A percentile compares a stretch with the other conserved stretches of the same genome.
These are phyloP conservation scores for Styphnolobium japonicum DNA, from an alignment of 306 rosid genomes.

Conservation along the genomic window DNA sequence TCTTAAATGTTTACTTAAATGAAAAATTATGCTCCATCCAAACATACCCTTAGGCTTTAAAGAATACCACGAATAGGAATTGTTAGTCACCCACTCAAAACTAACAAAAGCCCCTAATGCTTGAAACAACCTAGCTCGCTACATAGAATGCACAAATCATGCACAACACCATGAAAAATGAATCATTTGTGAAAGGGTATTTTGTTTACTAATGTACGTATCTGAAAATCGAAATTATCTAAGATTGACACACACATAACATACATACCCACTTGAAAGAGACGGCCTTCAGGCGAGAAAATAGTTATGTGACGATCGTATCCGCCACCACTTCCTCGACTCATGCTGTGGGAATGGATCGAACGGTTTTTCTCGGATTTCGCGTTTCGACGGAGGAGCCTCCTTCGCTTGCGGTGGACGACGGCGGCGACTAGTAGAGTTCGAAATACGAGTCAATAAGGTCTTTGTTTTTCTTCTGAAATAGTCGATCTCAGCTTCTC, in stretches of 20 bases:
- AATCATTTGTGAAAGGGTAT: not conserved
- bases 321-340: constrained; percentile 96
- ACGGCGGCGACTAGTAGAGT: not conserved
- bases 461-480: not conserved
- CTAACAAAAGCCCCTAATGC: not conserved
- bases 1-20: no score
- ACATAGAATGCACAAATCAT: not conserved
- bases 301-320: constrained; percentile 98
- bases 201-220: not conserved
- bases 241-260: not conserved
- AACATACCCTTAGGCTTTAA: no score
- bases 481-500: not conserved
- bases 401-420: not conserved
- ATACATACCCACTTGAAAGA: constrained; percentile 82
- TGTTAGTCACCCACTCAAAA: not conserved
- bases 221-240: not conserved
- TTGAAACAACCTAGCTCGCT: not conserved
- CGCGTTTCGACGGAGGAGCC: not conserved
- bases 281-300: constrained; percentile 98
- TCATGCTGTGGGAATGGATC: constrained; percentile 38
- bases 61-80: not conserved
- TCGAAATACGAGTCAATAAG: not conserved
- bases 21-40: no score
- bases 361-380: not conserved
- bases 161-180: not conserved